Evolutionary conservation across 2,329 filamentous ascomycete genomes (phyloP).

Genomic region (Pseudopyrenochaeta lycopersici): DNA sequence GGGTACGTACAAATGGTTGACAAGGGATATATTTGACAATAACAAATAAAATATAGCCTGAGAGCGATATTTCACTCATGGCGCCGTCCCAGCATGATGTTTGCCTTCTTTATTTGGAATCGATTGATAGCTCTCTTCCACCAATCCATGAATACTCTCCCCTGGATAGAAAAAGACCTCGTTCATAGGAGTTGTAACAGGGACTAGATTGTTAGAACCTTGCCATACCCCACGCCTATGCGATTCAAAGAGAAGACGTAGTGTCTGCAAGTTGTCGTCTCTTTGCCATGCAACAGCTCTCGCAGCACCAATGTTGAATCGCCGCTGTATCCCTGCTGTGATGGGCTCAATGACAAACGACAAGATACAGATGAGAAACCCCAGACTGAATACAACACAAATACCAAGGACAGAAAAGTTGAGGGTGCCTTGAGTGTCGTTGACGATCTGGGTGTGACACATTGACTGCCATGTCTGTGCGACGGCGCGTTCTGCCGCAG

Average conservation of each 20-base stretch:
- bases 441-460: neutral
- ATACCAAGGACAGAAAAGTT: neutral
- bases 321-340: neutral
- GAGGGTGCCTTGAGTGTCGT: neutral
- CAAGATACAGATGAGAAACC: neutral
- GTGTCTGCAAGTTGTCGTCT: neutral
- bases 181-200: neutral
- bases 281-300: neutral
- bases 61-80: too few relatives aligned
- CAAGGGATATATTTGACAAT: too few relatives aligned
- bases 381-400: neutral
- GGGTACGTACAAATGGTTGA: too few relatives aligned
- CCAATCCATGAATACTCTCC: neutral
- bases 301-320: neutral
- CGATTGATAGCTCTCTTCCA: neutral
- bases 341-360: neutral
- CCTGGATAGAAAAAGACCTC: neutral
- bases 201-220: neutral
- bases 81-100: too few relatives aligned
- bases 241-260: neutral
- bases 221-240: neutral
- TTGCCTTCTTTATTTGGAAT: neutral
- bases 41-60: too few relatives aligned
- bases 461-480: neutral
- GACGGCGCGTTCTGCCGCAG: neutral